Conservation (phyloP, 768 basidiomycete species). For the Chiua virens region DNA sequence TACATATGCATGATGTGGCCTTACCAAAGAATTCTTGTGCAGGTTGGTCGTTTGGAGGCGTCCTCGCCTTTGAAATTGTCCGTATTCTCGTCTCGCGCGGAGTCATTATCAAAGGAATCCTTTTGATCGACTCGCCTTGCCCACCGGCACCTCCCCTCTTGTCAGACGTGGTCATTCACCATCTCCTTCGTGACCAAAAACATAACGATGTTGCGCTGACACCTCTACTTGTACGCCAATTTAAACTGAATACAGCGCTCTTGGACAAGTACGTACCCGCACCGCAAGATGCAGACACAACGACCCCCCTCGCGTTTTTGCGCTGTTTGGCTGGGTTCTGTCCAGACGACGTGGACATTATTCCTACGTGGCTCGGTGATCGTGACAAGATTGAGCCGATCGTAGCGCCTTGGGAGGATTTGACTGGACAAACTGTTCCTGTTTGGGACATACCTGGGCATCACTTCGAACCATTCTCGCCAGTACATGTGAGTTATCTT, state of each 20-base stretch:
- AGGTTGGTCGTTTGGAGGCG: conserved; percentile 84
- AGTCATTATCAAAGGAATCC: conserved; percentile 50
- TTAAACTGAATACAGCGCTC: conserved; percentile 46
- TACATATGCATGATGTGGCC: not conserved
- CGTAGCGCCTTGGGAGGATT: conserved; percentile 47
- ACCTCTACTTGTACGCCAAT: conserved; percentile 46
- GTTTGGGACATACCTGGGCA: conserved; percentile 62
- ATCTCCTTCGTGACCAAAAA: conserved; percentile 36
- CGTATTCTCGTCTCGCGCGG: conserved; percentile 44
- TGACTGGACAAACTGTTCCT: conserved; percentile 39
- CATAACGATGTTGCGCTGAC: conserved; percentile 33
- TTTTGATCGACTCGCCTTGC: conserved; percentile 67
- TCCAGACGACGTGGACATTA: conserved; percentile 30
- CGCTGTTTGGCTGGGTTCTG: conserved; percentile 51
- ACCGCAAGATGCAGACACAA: conserved; percentile 12
- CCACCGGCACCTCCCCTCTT: conserved; percentile 55
- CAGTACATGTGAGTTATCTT: conserved; percentile 45
- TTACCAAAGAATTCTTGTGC: not conserved
- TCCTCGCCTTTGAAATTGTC: conserved; percentile 66
- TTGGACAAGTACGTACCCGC: conserved; percentile 47
- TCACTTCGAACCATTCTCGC: conserved; percentile 61
- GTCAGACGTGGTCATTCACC: conserved; percentile 51
- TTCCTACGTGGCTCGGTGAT: conserved; percentile 55
- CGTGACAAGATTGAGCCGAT: conserved; percentile 36
- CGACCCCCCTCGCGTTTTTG: conserved; percentile 47